A percentile compares a stretch with the other conserved stretches of the same genome.
These are phyloP conservation scores for Chlamydomonas schloesseri DNA, from an alignment of 139 green algal species.

Conservation along the genomic window DNA sequence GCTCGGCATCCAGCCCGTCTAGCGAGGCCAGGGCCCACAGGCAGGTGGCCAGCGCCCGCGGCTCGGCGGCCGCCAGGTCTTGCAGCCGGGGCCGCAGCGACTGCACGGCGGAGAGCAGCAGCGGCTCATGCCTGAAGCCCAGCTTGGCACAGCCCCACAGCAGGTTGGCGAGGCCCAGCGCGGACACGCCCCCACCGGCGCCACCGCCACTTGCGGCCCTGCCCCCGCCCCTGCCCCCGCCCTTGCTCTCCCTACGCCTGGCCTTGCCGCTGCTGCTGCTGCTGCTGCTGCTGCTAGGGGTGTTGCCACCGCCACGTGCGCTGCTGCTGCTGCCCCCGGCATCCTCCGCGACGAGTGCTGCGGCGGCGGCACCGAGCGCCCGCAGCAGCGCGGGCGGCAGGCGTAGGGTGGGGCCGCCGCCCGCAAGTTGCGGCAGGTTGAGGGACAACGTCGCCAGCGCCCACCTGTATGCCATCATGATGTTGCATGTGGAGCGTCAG, in stretches of 20 bases:
- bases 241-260: not conserved
- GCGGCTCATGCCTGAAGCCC: not conserved
- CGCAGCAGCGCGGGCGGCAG: not conserved
- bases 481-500: no score
- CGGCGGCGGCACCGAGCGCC: not conserved
- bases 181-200: not conserved
- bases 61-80: not conserved
- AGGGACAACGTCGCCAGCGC: not conserved
- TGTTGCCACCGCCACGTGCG: not conserved
- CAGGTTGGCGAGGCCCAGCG: not conserved
- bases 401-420: not conserved
- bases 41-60: slow-evolving; percentile 12
- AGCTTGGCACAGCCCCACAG: slow-evolving; percentile 7
- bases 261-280: not conserved
- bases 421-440: not conserved
- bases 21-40: slow-evolving; percentile 21
- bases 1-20: not conserved
- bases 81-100: slow-evolving; percentile 1
- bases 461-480: not conserved
- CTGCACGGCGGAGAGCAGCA: not conserved
- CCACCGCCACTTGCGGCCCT: no score
- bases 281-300: not conserved
- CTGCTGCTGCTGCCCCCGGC: no score
- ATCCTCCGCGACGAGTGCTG: not conserved
- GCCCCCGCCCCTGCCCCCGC: not conserved